Conservation (phyloP, 2,329 filamentous ascomycete species). For the Cordyceps cateniannulata region DNA sequence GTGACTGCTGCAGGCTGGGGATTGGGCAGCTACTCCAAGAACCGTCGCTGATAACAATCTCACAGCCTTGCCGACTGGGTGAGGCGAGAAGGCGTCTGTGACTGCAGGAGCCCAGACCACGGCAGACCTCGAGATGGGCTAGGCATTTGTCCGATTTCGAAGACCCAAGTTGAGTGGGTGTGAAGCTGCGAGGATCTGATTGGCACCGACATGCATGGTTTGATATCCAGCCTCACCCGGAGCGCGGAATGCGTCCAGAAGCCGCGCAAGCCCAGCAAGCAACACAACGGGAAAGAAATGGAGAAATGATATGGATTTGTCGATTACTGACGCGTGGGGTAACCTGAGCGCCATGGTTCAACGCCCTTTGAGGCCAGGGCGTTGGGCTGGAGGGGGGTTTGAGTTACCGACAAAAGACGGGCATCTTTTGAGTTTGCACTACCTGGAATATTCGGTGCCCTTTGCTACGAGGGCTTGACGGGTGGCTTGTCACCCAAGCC, state of each 20-base stretch:
- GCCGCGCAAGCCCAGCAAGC: no score
- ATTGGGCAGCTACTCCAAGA: neutral
- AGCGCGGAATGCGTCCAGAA: no score
- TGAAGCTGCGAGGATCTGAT: neutral
- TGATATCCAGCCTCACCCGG: conserved; percentile 1
- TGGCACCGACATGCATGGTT: neutral
- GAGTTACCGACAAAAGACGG: neutral
- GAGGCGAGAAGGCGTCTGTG: no score
- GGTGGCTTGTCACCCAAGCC: no score
- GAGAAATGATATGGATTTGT: neutral
- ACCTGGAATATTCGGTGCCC: neutral
- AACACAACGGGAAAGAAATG: neutral
- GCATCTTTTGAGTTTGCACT: conserved; percentile 8
- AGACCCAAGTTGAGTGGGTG: neutral
- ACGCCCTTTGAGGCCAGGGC: neutral
- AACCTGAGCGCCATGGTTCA: neutral
- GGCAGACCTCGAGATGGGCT: neutral
- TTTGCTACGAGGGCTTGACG: neutral
- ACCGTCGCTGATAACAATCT: neutral
- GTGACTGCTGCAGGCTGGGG: neutral
- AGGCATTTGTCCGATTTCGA: conserved; percentile 1
- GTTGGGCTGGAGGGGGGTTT: neutral
- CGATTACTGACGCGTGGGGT: neutral
- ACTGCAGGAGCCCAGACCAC: conserved; percentile 5
- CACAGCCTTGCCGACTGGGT: conserved; percentile 1